Evolutionary conservation across 2,329 filamentous ascomycete genomes (phyloP).

Genomic region (Leptographium flavum): DNA sequence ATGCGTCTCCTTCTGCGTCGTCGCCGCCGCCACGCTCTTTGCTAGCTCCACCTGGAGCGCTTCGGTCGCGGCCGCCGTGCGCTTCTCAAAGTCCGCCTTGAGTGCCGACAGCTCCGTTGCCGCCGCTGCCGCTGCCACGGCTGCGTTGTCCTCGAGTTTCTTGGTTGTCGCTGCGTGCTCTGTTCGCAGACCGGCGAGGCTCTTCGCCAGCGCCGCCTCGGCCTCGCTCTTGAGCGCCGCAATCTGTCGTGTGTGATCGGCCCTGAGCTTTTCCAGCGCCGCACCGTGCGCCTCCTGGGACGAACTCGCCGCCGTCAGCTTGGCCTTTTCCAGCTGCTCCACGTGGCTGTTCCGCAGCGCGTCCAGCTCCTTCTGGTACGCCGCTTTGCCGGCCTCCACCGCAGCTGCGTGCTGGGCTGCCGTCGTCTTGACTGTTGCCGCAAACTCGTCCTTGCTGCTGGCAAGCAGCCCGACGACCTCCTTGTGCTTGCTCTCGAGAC

Average conservation of each 20-base stretch:
- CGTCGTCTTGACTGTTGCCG: conserved; percentile 26
- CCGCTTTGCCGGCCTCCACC: conserved; percentile 34
- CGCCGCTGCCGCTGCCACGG: conserved; percentile 15
- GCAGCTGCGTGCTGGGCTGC: conserved; percentile 30
- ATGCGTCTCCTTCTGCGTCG: conserved; percentile 14
- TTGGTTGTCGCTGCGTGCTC: conserved; percentile 25
- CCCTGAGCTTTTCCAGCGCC: conserved; percentile 39
- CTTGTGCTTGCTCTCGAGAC: conserved; percentile 41
- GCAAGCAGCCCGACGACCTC: conserved; percentile 21
- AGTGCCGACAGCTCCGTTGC: conserved; percentile 20
- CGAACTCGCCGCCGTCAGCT: conserved; percentile 34
- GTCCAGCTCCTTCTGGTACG: conserved; percentile 39
- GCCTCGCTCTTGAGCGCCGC: conserved; percentile 15
- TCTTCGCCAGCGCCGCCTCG: conserved; percentile 19
- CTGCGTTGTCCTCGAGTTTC: conserved; percentile 19
- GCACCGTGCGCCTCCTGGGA: conserved; percentile 32
- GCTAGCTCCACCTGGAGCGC: too few relatives aligned
- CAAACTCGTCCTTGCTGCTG: conserved; percentile 23
- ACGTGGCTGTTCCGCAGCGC: conserved; percentile 41
- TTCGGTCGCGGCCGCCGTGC: too few relatives aligned
- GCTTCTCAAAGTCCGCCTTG: conserved; percentile 19
- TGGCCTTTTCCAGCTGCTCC: conserved; percentile 42
- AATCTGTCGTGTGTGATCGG: conserved; percentile 34
- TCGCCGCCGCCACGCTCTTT: too few relatives aligned
- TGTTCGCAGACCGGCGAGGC: conserved; percentile 25